These are phyloP conservation scores for Diaporthe vaccinii DNA, from an alignment of 2,329 filamentous ascomycete genomes.

Conservation along the genomic window DNA sequence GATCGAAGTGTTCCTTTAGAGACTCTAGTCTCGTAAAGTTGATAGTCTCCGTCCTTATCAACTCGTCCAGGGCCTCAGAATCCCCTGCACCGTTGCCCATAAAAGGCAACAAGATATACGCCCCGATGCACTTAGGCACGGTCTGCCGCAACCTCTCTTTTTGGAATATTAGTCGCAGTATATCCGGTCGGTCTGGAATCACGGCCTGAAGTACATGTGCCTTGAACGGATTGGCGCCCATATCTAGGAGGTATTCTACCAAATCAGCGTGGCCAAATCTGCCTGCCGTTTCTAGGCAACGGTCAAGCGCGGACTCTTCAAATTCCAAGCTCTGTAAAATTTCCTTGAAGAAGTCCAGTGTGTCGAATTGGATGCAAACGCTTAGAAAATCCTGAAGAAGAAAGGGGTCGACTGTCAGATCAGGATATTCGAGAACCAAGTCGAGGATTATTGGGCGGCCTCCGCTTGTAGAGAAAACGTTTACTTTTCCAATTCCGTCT, in stretches of 20 bases:
- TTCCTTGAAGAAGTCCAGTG: neutral
- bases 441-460: neutral
- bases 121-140: neutral
- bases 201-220: neutral
- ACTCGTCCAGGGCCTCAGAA: neutral
- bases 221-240: neutral
- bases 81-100: neutral
- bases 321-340: neutral
- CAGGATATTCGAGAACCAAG: neutral
- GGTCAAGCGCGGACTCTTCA: rapidly evolving
- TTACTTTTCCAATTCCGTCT: no score
- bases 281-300: neutral
- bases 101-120: neutral
- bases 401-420: rapidly evolving
- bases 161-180: neutral
- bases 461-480: no score
- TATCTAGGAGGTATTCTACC: neutral
- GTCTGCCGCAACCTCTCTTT: neutral
- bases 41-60: neutral
- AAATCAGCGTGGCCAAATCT: neutral
- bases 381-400: rapidly evolving
- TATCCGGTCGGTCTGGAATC: neutral
- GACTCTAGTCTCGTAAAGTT: neutral
- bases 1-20: neutral
- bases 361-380: neutral